phyloP scores from a whole-genome alignment of 2,329 filamentous ascomycete genomes.

The Cytospora leucostoma region DNA sequence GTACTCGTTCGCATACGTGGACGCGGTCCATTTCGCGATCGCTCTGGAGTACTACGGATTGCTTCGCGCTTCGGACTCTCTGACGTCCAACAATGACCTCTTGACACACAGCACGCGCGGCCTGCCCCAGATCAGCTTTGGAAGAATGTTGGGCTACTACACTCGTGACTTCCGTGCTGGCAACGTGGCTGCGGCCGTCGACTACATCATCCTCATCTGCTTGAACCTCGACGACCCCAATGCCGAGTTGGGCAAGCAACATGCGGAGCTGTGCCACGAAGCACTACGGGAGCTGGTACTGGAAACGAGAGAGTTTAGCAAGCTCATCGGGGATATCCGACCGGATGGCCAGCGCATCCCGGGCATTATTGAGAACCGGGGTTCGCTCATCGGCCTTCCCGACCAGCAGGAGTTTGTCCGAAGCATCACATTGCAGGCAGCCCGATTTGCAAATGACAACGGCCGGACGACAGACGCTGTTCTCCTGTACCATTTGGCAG shows the following conservation, averaged over 20 bases:
- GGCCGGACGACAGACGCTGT: conserved; percentile 93
- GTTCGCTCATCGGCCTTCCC: conserved; percentile 75
- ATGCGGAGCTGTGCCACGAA: conserved; percentile 84
- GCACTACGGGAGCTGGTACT: conserved; percentile 90
- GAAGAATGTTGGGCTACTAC: conserved; percentile 90
- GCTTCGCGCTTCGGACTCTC: conserved; percentile 81
- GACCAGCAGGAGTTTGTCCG: conserved; percentile 84
- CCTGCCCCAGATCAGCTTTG: conserved; percentile 87
- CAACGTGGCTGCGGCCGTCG: conserved; percentile 83
- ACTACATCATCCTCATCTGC: conserved; percentile 90
- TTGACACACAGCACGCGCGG: conserved; percentile 67
- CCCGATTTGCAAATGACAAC: conserved; percentile 89
- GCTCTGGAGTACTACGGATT: conserved; percentile 87
- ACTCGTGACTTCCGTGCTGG: conserved; percentile 93
- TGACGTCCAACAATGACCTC: conserved; percentile 70
- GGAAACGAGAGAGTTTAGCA: conserved; percentile 95
- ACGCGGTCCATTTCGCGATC: conserved; percentile 92
- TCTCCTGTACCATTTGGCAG: conserved; percentile 88
- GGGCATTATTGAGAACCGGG: conserved; percentile 84
- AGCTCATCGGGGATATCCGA: conserved; percentile 87
- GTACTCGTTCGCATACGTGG: conserved; percentile 87
- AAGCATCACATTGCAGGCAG: conserved; percentile 90
- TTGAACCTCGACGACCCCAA: conserved; percentile 71
- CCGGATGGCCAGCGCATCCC: conserved; percentile 82
- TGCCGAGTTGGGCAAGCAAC: conserved; percentile 68